Evolutionary conservation across 371 early-diverging fungal genomes (phyloP), one percentile per base, ranked within the genome.

Genomic region (Dipsacomyces acuminosporus): DNA sequence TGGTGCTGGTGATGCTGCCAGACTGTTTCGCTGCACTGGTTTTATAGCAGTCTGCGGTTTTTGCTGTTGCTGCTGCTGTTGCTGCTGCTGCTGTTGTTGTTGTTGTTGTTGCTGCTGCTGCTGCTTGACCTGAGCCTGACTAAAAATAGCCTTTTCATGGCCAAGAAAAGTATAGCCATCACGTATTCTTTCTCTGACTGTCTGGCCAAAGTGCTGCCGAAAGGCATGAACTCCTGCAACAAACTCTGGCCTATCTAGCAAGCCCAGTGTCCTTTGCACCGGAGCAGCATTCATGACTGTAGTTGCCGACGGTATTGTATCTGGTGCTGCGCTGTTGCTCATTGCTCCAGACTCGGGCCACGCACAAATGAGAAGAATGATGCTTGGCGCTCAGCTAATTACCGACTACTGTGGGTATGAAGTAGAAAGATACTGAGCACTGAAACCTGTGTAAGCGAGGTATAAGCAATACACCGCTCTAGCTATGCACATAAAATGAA

Each of bases 131-230:
- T 7, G 30, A 30, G 30, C 7, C 30, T 30, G 30, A 11, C 30
- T 11, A 41, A 55, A 42, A 3, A 30, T 38, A 3, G 56, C 41
- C 34, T 48, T 62, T 38, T 67, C 56, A 11, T 41, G 54, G 15
- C 59, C 69, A 4, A 69, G 55, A 26, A 69, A 69, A 20, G 70
- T 59, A 52, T 61, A 64, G 17, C 70, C 70, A 40, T 69, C 70
- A 21, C 49, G 11, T 47, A 54, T 46, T 41, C 47, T 41, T 48
- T 48, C 38, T 46, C 44, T 4, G 53, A 51, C 14, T 58, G 59
- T 20, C n/a, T 41, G 59, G 14, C 70, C 70, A 69, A 53, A 69
- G 59, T 64, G 64, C 49, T 59, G 50, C 17, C 61, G 51, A 26
- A 69, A 69, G 21, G 24, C 47, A 4, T 54, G 46, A 20, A 69